Conservation (phyloP, 441 rosid genomes). For the Mallotus japonicus region DNA sequence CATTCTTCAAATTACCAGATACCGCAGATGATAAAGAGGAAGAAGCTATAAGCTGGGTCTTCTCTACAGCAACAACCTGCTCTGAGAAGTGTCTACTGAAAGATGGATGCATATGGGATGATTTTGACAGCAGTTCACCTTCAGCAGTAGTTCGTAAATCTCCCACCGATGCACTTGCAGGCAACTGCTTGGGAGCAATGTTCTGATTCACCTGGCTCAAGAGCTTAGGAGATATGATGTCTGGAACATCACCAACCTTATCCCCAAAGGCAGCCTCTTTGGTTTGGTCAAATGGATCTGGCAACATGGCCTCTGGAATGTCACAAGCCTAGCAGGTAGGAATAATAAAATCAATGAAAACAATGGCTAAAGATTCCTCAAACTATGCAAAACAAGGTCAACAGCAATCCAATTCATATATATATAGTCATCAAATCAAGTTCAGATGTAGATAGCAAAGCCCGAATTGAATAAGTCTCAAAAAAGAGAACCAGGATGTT, state of each 20-base stretch:
- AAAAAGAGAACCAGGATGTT: neutral
- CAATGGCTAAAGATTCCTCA: neutral
- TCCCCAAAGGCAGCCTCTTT: conserved; percentile 13
- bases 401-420: neutral
- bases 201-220: conserved; percentile 19
- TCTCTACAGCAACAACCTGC: conserved; percentile 26
- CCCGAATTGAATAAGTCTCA: neutral
- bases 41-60: conserved; percentile 13
- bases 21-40: conserved; percentile 12
- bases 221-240: conserved; percentile 22
- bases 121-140: conserved; percentile 19
- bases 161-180: conserved; percentile 12
- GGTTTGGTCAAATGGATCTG: conserved; percentile 33
- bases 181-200: conserved; percentile 9
- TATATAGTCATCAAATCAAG: neutral
- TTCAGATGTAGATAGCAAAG: neutral
- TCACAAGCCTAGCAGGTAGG: conserved; percentile 33
- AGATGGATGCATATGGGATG: conserved; percentile 29
- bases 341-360: neutral
- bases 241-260: conserved; percentile 19
- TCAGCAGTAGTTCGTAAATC: conserved; percentile 17
- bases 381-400: neutral
- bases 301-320: conserved; percentile 42
- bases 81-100: conserved; percentile 37
- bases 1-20: conserved; percentile 18